A percentile compares a stretch with the other conserved stretches of the same genome.
Conservation (phyloP, 257 asterid genomes). For the Fraxinus quadrangulata region DNA sequence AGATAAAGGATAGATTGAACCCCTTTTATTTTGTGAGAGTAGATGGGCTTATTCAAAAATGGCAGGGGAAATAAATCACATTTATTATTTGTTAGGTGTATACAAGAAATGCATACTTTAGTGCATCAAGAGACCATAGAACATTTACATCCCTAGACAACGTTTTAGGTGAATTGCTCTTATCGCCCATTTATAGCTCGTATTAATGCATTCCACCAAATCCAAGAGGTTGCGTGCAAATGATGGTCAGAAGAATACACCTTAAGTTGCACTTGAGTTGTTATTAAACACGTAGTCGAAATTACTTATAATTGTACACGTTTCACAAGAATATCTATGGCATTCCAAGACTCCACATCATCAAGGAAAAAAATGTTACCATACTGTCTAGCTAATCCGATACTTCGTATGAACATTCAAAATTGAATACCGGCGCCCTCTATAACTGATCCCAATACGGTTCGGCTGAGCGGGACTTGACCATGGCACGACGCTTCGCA, state of each 20-base stretch:
- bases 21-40: conserved; percentile 28
- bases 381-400: no score
- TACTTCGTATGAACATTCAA: no score
- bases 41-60: conserved; percentile 45
- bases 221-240: background rate
- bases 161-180: conserved; percentile 3
- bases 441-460: no score
- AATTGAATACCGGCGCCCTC: no score
- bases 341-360: no score
- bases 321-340: no score
- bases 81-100: conserved; percentile 56
- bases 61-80: conserved; percentile 42
- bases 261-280: background rate
- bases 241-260: background rate
- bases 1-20: background rate
- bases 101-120: conserved; percentile 12
- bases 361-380: no score
- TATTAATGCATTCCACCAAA: conserved; percentile 5
- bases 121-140: conserved; percentile 22
- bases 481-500: background rate
- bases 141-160: conserved; percentile 25
- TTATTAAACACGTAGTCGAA: background rate
- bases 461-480: no score
- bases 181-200: conserved; percentile 11
- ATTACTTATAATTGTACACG: background rate